phyloP scores from a whole-genome alignment of 2,329 filamentous ascomycete genomes.

The Lithohypha guttulata region DNA sequence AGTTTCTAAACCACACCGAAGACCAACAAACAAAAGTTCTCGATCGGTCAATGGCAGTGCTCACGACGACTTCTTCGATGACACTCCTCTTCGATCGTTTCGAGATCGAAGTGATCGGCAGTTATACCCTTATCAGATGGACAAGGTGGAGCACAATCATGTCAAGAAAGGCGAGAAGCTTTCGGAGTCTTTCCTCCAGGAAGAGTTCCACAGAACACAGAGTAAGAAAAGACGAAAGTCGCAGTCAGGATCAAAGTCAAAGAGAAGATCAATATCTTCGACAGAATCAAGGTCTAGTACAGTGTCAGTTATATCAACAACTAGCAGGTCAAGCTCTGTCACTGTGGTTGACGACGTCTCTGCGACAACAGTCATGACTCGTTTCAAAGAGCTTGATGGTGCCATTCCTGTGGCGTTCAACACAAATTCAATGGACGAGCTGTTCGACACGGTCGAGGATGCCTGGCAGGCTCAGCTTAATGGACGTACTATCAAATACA shows the following conservation, averaged over 20 bases:
- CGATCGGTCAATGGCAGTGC: neutral
- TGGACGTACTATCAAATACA: slow-evolving; percentile 10
- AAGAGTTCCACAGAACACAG: slow-evolving; percentile 7
- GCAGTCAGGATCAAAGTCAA: neutral
- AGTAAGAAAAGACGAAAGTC: neutral
- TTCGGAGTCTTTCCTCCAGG: slow-evolving; percentile 11
- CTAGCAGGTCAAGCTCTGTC: too few species aligned
- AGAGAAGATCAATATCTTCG: too few species aligned
- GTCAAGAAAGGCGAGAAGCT: slow-evolving; percentile 8
- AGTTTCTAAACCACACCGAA: neutral
- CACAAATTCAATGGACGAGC: neutral
- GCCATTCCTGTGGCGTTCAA: neutral
- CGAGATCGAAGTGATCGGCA: slow-evolving; percentile 16
- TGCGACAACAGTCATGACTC: neutral
- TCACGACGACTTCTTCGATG: neutral
- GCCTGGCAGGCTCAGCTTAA: slow-evolving; percentile 15
- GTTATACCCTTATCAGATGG: slow-evolving; percentile 14
- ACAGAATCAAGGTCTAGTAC: too few species aligned
- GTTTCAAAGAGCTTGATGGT: slow-evolving; percentile 1
- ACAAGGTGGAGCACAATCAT: slow-evolving; percentile 16
- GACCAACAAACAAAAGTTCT: neutral
- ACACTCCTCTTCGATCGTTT: slow-evolving; percentile 5
- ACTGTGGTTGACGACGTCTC: too few species aligned
- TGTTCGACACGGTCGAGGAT: neutral
- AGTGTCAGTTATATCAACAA: too few species aligned